A percentile compares a stretch with the other conserved stretches of the same genome.
phyloP scores from a whole-genome alignment of 2,329 filamentous ascomycete species.

The Diatrype stigma region DNA sequence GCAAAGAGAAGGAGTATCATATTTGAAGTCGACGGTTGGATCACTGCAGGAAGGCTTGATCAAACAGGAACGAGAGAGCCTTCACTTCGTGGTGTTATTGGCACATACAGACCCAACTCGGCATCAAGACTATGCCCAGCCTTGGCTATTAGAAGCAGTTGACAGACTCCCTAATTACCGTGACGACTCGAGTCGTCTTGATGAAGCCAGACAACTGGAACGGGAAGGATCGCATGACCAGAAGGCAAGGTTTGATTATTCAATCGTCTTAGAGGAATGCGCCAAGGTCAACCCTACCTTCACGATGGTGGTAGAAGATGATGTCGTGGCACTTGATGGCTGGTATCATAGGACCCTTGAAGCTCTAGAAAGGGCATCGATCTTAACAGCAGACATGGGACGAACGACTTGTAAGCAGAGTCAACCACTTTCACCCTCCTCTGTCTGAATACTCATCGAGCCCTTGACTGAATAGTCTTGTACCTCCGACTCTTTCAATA shows the following conservation, averaged over 20 bases:
- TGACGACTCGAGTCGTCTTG: not conserved
- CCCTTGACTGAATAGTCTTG: slow-evolving; percentile 8
- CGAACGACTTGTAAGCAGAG: slow-evolving; percentile 14
- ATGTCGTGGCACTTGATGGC: slow-evolving; percentile 20
- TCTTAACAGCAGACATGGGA: slow-evolving; percentile 14
- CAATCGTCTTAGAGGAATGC: slow-evolving; percentile 15
- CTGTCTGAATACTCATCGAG: not conserved
- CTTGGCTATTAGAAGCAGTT: not conserved
- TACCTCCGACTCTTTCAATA: slow-evolving; percentile 21
- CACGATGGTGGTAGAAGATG: slow-evolving; percentile 20
- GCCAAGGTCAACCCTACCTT: slow-evolving; percentile 14
- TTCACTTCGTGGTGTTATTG: not conserved
- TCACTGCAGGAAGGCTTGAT: not conserved
- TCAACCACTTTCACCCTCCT: not conserved
- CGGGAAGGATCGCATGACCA: slow-evolving; percentile 7
- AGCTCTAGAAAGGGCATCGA: slow-evolving; percentile 12
- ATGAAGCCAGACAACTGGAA: not conserved
- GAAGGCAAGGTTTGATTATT: slow-evolving; percentile 19
- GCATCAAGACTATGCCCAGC: not conserved
- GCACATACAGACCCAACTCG: not conserved
- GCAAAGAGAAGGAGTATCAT: not conserved
- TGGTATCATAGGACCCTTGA: slow-evolving; percentile 17
- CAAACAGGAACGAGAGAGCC: not conserved
- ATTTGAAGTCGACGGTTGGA: not conserved
- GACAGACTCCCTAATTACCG: not conserved